These are phyloP conservation scores for Pugionium dolabratum DNA, from an alignment of 345 rosid genomes.

Conservation along the genomic window DNA sequence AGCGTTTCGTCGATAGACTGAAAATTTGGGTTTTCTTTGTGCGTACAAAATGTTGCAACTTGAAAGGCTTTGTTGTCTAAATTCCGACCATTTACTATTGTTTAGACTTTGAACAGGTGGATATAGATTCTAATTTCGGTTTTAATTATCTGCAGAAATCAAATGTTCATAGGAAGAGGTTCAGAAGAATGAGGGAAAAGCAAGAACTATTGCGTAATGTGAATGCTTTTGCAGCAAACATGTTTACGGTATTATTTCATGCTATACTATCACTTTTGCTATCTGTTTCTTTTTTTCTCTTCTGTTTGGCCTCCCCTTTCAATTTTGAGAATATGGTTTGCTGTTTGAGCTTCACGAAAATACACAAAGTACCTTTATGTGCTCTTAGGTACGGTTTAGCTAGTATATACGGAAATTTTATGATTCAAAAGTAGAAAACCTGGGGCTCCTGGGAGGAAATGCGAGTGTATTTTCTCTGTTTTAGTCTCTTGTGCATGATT, in stretches of 20 bases:
- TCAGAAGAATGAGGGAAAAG: conserved; percentile 50
- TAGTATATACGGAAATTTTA: background rate
- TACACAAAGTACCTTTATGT: background rate
- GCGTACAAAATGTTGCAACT: conserved; percentile 16
- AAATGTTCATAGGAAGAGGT: conserved; percentile 47
- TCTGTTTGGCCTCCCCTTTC: background rate
- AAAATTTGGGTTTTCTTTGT: background rate
- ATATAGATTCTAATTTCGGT: conserved; percentile 6
- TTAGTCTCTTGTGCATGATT: conserved; percentile 17
- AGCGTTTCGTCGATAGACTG: conserved; percentile 7
- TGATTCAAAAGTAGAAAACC: conserved; percentile 4
- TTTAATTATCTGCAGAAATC: conserved; percentile 27
- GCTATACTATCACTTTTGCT: background rate
- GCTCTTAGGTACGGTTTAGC: conserved; percentile 5
- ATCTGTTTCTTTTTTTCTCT: background rate
- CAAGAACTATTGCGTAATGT: conserved; percentile 52
- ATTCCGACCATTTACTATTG: background rate
- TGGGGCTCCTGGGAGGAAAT: conserved; percentile 1
- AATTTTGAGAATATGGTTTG: background rate
- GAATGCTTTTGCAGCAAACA: conserved; percentile 50
- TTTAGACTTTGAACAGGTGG: conserved; percentile 6
- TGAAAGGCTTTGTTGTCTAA: background rate
- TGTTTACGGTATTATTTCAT: conserved; percentile 50
- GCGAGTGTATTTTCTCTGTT: conserved; percentile 3
- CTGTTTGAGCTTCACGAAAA: conserved; percentile 6